A percentile compares a stretch with the other conserved stretches of the same genome.
These are phyloP conservation scores for Aspergillus avenaceus DNA, from an alignment of 495 filamentous ascomycete genomes.

Conservation along the genomic window DNA sequence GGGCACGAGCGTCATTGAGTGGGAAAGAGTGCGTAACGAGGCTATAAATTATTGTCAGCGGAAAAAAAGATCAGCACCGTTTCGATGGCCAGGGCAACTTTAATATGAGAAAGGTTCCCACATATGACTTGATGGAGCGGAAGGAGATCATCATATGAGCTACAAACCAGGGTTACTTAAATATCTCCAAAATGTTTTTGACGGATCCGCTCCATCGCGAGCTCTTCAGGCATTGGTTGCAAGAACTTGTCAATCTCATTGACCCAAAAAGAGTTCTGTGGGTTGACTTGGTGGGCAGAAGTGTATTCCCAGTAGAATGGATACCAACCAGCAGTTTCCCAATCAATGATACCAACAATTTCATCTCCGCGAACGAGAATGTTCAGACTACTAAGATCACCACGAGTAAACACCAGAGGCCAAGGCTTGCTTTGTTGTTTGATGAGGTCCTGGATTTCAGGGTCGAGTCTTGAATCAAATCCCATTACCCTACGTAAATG, in stretches of 20 bases:
- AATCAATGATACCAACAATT: conserved; percentile 49
- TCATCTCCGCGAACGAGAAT: conserved; percentile 34
- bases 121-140: conserved; percentile 31
- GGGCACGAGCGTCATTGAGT: conserved; percentile 31
- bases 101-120: conserved; percentile 24
- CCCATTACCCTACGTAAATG: conserved; percentile 37
- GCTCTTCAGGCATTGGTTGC: conserved; percentile 37
- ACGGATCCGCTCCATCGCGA: conserved; percentile 45
- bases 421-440: conserved; percentile 26
- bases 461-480: conserved; percentile 23
- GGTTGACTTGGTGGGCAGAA: conserved; percentile 45
- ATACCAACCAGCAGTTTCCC: conserved; percentile 50
- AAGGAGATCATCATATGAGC: conserved; percentile 24
- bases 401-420: conserved; percentile 37
- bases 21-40: conserved; percentile 24
- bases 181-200: conserved; percentile 37
- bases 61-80: conserved; percentile 33
- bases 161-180: conserved; percentile 9
- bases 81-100: conserved; percentile 27
- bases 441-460: conserved; percentile 37
- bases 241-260: conserved; percentile 49
- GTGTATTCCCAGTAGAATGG: conserved; percentile 53
- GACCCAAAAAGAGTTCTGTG: conserved; percentile 42
- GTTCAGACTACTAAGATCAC: conserved; percentile 41
- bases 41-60: conserved; percentile 31